Evolutionary conservation across 169 alveolate species (phyloP), one percentile per base, ranked within the genome.

Genomic region (Plasmodium cynomolgi): DNA sequence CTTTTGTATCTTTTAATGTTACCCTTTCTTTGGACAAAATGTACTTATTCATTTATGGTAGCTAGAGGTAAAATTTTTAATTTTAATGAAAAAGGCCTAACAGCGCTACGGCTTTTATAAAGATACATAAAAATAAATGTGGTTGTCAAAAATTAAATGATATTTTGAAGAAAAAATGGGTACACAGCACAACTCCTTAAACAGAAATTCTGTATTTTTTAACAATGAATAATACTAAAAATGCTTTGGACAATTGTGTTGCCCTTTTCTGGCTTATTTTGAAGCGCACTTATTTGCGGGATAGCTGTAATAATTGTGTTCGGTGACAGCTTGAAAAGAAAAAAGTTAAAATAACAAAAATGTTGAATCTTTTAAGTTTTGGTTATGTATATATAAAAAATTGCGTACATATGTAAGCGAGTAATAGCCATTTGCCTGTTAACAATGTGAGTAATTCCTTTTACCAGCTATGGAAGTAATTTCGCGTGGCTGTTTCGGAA

Each of bases 1-100:
- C 17, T 41, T 71, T 50, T 71, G 8, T 23, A 72, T 73, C 80
- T 80, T 44, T 77, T 88, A 56, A 80, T 13, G 62, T 88, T 88
- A 88, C 94, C 94, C 94, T 88, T 71, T 88, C 91, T 80, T 88
- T 88, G 82, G 94, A 88, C 81, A 88, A 33, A 17, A 58, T 80
- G 82, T 62, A 88, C 74, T 88, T 88, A 58, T 81, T 41, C 94
- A 88, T 88, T 79, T 88, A 39, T 33, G 50, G 68, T 50, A 88
- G 39, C 37, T 68, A 23, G 37, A 68, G 77, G 77, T 58, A 88
- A 88, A 83, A 88, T 37, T 80, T 47, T 41, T 44, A 29, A 88
- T 20, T 79, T 62, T 62, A 34, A 80, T 80, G 39, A 68, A 88
- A 58, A 68, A 80, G 37, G 71, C 31, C 56, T 15, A 34, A 88